Percentiles rank a stretch among this genome's conserved stretches.
Conservation (phyloP, 352 stramenopile genomes). For the Sclerospora graminicola region DNA sequence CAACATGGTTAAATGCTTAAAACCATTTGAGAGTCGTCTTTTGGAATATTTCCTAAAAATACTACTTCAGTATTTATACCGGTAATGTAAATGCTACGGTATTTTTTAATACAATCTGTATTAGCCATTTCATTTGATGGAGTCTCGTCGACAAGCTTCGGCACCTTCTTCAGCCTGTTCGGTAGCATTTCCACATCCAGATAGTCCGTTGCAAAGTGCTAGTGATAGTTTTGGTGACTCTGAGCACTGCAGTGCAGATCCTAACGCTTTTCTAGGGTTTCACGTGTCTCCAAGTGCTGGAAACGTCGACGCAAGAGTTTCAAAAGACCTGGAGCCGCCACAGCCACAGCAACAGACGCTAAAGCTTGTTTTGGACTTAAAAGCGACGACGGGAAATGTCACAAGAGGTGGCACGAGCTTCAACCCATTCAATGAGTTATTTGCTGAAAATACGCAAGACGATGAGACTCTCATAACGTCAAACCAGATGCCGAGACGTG, state of each 20-base stretch:
- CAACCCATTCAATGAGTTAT: slow-evolving; percentile 37
- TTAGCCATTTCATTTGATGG: no score
- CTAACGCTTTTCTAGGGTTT: slow-evolving; percentile 40
- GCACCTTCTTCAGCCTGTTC: background rate
- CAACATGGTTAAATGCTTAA: no score
- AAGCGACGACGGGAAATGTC: background rate
- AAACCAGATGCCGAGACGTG: background rate
- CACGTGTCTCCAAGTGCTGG: slow-evolving; percentile 10
- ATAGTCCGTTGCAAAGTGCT: slow-evolving; percentile 7
- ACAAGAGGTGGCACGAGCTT: background rate
- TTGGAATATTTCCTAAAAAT: no score
- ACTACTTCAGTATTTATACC: no score
- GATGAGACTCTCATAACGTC: slow-evolving; percentile 13
- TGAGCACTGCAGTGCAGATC: slow-evolving; percentile 54
- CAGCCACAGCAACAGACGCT: slow-evolving; percentile 6
- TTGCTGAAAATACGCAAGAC: slow-evolving; percentile 44
- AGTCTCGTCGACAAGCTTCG: no score
- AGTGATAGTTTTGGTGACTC: slow-evolving; percentile 36
- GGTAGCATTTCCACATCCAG: slow-evolving; percentile 13
- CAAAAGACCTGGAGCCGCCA: background rate
- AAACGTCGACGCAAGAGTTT: background rate
- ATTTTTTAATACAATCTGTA: no score
- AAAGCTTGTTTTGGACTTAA: slow-evolving; percentile 29
- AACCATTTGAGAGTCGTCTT: no score
- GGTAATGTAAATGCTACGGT: no score